Evolutionary conservation across 1,284 basidiomycete genomes (phyloP), one percentile per base, ranked within the genome.

Genomic region (Porodaedalea pini): DNA sequence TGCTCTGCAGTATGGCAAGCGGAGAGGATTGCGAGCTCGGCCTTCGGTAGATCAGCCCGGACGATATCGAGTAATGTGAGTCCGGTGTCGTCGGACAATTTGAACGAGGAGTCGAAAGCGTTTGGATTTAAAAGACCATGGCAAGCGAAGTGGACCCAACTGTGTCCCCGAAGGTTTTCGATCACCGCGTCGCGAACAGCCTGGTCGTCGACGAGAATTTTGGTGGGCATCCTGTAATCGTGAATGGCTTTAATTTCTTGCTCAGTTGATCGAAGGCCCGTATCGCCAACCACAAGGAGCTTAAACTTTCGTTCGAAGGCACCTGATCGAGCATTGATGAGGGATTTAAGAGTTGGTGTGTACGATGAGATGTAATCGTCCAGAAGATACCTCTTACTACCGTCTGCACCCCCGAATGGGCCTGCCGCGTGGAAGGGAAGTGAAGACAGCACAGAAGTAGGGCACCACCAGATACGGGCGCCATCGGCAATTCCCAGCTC

Each of bases 381-480:
- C 1, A 62, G 63, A 11, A 74, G 54, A n/a, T 58, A 55, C 0
- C 48, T 34, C 2, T 57, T 59, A 29, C 51, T 48, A 15, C 36
- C 77, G 76, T 0, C n/a, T n/a, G n/a, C n/a, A n/a, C n/a, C n/a
- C n/a, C n/a, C n/a, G n/a, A n/a, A n/a, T n/a, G n/a, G n/a, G n/a
- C n/a, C n/a, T n/a, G n/a, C n/a, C n/a, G n/a, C n/a, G n/a, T n/a
- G n/a, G n/a, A 78, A 58, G 1, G 77, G 76, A 13, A 78, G 57
- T 13, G 64, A 62, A n/a, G 69, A 62, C 25, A 77, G 62, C 3
- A 51, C 43, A 0, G 68, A 68, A 0, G 71, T 73, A 2, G 73
- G 74, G 54, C 74, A 78, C 76, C 77, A 78, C 74, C 76, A 78
- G 15, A 78, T 64, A 10, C 72, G 69, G 1, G 71, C 68, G 10